Conservation (phyloP, 2,329 filamentous ascomycete species). For the Cladosporium cucumerinum region DNA sequence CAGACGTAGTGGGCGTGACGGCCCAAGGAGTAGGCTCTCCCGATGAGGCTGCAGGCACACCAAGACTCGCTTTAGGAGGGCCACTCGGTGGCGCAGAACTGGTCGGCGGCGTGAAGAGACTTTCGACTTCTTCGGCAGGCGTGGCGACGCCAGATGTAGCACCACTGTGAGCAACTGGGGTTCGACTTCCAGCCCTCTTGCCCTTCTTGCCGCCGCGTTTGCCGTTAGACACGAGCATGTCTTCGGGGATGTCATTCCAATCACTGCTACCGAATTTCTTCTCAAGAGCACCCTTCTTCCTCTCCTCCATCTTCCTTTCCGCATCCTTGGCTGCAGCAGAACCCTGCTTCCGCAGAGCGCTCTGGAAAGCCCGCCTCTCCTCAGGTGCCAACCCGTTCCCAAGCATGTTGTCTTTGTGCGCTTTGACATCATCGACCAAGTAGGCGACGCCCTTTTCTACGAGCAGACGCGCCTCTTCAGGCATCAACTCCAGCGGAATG, state of each 20-base stretch:
- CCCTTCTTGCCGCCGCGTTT: constrained; percentile 20
- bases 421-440: constrained; percentile 73
- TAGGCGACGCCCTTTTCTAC: constrained; percentile 73
- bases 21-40: constrained; percentile 22
- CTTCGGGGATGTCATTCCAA: constrained; percentile 37
- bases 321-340: constrained; percentile 47
- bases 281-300: constrained; percentile 49
- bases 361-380: constrained; percentile 61
- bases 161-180: constrained; percentile 10
- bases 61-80: not conserved
- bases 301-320: constrained; percentile 47
- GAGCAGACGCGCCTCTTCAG: constrained; percentile 81
- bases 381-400: constrained; percentile 48
- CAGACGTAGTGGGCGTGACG: constrained; percentile 52
- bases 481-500: constrained; percentile 81
- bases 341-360: constrained; percentile 54
- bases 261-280: constrained; percentile 42
- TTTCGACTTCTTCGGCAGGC: constrained; percentile 28
- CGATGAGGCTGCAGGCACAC: constrained; percentile 20
- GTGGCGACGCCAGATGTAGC: constrained; percentile 14
- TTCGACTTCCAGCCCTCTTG: constrained; percentile 19
- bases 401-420: constrained; percentile 64
- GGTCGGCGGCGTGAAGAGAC: constrained; percentile 28
- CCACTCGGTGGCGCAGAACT: constrained; percentile 18
- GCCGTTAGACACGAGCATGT: constrained; percentile 30